These are phyloP conservation scores for Sarocladiaceae sp. DNA, from an alignment of 2,329 filamentous ascomycete genomes.

Conservation along the genomic window DNA sequence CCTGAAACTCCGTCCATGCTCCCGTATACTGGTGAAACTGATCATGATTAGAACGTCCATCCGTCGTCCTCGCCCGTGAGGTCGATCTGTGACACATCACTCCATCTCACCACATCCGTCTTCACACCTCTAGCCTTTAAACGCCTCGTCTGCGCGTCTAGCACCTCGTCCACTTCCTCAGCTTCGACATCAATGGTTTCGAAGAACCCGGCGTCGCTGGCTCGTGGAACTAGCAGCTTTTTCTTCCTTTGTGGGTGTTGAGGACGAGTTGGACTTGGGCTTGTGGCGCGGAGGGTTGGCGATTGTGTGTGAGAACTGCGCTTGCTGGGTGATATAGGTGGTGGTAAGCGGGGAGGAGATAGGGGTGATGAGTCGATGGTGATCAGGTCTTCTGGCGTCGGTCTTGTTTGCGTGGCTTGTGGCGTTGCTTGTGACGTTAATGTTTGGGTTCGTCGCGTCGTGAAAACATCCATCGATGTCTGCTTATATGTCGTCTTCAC, in stretches of 20 bases:
- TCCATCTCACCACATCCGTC: conserved; percentile 3
- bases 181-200: conserved; percentile 15
- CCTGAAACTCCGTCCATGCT: too few species aligned
- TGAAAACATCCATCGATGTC: conserved; percentile 25
- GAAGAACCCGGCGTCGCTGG: conserved; percentile 32
- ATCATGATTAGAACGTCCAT: not conserved
- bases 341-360: not conserved
- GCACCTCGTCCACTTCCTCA: conserved; percentile 1
- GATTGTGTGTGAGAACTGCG: not conserved
- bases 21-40: not conserved
- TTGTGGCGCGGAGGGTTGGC: conserved; percentile 5
- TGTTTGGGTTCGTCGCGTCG: conserved; percentile 10
- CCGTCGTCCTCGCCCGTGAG: conserved; percentile 9
- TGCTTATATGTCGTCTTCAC: conserved; percentile 20
- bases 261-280: conserved; percentile 11
- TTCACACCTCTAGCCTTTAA: conserved; percentile 3
- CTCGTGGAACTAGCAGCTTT: conserved; percentile 31
- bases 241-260: conserved; percentile 20
- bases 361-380: conserved; percentile 11
- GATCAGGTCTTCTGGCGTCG: not conserved
- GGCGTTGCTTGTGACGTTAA: conserved; percentile 9
- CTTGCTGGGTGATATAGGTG: not conserved
- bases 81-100: conserved; percentile 11
- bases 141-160: not conserved
- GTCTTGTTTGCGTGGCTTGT: conserved; percentile 10